Conservation (phyloP, 2,329 filamentous ascomycete genomes). For the Chrysoporthe deuterocubensis region DNA sequence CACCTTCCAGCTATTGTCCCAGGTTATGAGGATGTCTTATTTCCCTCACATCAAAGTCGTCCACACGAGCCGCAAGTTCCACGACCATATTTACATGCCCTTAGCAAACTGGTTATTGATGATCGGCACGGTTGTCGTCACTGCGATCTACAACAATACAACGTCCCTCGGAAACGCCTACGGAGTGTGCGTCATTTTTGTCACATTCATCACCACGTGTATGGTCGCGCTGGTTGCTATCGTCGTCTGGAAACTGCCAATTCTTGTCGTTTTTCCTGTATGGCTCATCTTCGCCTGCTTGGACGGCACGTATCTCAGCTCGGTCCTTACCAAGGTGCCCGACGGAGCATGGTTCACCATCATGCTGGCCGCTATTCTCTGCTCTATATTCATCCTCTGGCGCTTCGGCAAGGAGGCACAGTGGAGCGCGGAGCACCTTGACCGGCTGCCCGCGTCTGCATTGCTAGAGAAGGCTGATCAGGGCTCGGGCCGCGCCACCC, state of each 20-base stretch:
- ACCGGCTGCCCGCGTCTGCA: constrained; percentile 56
- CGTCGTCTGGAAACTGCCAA: constrained; percentile 70
- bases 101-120: constrained; percentile 78
- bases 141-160: constrained; percentile 74
- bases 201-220: constrained; percentile 77
- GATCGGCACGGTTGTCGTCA: constrained; percentile 75
- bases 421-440: constrained; percentile 70
- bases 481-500: constrained; percentile 22
- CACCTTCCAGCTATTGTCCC: constrained; percentile 70
- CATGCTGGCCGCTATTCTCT: constrained; percentile 64
- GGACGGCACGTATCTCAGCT: constrained; percentile 72
- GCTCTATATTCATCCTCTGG: constrained; percentile 73
- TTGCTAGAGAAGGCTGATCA: constrained; percentile 36
- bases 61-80: constrained; percentile 71
- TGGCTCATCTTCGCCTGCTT: constrained; percentile 68
- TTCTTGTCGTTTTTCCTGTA: constrained; percentile 61
- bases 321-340: constrained; percentile 73
- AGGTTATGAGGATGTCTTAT: constrained; percentile 73
- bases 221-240: constrained; percentile 75
- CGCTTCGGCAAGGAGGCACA: constrained; percentile 79
- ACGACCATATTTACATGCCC: constrained; percentile 78
- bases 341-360: constrained; percentile 81
- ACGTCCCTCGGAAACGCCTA: constrained; percentile 75
- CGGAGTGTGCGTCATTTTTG: constrained; percentile 78
- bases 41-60: constrained; percentile 77